Evolutionary conservation across 805 yeast genomes (phyloP).

Genomic region (Candida verbasci): DNA sequence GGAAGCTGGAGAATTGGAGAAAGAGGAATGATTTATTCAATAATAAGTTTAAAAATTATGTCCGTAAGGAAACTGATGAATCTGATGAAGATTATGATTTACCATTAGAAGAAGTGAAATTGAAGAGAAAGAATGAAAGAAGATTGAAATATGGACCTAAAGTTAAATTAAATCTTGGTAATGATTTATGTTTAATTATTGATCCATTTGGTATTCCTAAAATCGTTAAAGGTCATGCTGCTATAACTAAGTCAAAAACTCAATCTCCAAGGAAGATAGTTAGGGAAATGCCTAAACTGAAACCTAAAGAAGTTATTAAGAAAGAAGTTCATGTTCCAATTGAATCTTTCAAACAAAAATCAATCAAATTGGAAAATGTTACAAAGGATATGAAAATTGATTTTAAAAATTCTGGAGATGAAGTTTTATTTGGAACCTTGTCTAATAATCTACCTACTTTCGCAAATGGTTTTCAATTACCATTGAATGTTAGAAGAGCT

Average conservation of each 20-base stretch:
- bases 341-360: not conserved
- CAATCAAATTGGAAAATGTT: constrained; percentile 4
- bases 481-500: constrained; percentile 2
- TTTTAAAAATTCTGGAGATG: constrained; percentile 3
- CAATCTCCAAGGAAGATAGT: not conserved
- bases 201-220: constrained; percentile 34
- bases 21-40: constrained; percentile 23
- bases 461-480: constrained; percentile 9
- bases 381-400: constrained; percentile 3
- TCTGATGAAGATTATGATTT: constrained; percentile 23
- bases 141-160: constrained; percentile 29
- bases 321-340: not conserved
- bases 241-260: not conserved
- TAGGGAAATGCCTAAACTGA: not conserved
- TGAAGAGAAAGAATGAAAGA: constrained; percentile 20
- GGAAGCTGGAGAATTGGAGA: constrained; percentile 37
- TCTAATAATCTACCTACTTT: constrained; percentile 3
- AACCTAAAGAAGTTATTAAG: not conserved
- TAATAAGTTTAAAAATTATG: constrained; percentile 18
- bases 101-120: constrained; percentile 20
- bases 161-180: constrained; percentile 30
- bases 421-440: constrained; percentile 7
- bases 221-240: constrained; percentile 1
- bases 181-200: constrained; percentile 33
- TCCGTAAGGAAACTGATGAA: constrained; percentile 10